Evolutionary conservation across 2,329 filamentous ascomycete genomes (phyloP), one percentile per base, ranked within the genome.

Genomic region (Hyphodiscus sp.): DNA sequence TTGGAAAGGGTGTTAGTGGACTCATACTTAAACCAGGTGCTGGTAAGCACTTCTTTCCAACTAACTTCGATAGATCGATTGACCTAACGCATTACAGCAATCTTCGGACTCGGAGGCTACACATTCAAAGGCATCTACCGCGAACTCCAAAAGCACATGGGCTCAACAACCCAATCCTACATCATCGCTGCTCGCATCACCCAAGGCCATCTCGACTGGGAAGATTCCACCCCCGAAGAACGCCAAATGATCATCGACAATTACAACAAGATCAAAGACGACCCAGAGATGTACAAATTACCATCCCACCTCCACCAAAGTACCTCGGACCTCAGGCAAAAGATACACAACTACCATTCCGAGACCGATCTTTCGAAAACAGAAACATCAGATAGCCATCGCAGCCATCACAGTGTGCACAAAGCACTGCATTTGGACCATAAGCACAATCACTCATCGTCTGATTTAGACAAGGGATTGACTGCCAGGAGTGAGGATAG

Each of bases 1-100:
- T 95, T 41, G 89, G 86, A 1, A 91, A 88, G 66, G 90, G 89
- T 0, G 78, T 95, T 23, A 88, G 88, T 4, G 90, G 91, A 0
- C 68, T 92, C 2, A 75, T 91, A 1, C 71, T 91, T 20, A 95
- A 95, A 66, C 87, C 89, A 18, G 79, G 83, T 51, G 87, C 87
- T 53, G 81, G 38, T 23, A n/a, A 46, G 38, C n/a, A n/a, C n/a
- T n/a, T 77, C 2, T 66, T 46, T 46, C 20, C 10, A 4, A n/a
- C n/a, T 10, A 13, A 15, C 16, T 26, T 46, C 15, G 26, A 5
- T 6, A 38, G 4, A 7, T 2, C 2, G 10, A 6, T 5, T 2
- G 4, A 15, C 9, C 15, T 46, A 46, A 46, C 20, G 11, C 7
- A 8, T 15, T 8, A 26, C 23, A 48, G 46, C 26, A 20, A 38